Base-by-base conservation (phyloP, 2,329 filamentous ascomycete species). In the Pyricularia sp. region DNA sequence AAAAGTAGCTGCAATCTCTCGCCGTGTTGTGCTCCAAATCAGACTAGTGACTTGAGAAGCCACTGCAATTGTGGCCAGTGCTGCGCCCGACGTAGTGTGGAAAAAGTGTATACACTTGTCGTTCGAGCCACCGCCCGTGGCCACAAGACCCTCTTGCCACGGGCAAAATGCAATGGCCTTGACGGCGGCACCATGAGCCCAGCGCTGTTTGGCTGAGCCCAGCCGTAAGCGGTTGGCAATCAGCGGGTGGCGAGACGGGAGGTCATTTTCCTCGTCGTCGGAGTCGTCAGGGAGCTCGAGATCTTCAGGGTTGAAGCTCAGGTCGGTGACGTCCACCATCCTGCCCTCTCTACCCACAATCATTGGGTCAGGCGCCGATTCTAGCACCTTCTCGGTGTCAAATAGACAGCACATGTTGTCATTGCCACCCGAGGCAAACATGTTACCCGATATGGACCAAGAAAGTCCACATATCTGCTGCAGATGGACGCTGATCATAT, bases 91-190 rank as follows among this genome's bases (percentile, higher is more conserved):
- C 24, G 83, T 82, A 0, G 91, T 89, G 75, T 97, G 93, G 75
- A 89, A 97, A 78, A 99, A 99, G 76, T 96, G 93, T 66, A 99
- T 96, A 74, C 91, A 91, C 70, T 91, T 91, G 77, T 99, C 93
- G 71, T 96, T 96, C 60, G 90, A 93, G 28, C 94, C 94, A 53
- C 94, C 93, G 3, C 94, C 92, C 1, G 93, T 96, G 16, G 94
- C 94, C 53, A 99, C 77, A 4, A 99, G 82, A 3, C 88, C 89
- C 28, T 89, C 85, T 65, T 93, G 89, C 93, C 93, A 99, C 0
- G 94, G 93, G 68, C 93, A 96, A 75, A 97, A 97, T 1, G 94
- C 92, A 70, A 97, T 94, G 35, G 94, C 94, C 75, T 99, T 99
- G 69, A 97, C 90, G 2, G 94, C 94, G 0, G 93, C 93, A 30